These are phyloP conservation scores for Cantharellus anzutake DNA, from an alignment of 768 basidiomycete genomes.

Conservation along the genomic window DNA sequence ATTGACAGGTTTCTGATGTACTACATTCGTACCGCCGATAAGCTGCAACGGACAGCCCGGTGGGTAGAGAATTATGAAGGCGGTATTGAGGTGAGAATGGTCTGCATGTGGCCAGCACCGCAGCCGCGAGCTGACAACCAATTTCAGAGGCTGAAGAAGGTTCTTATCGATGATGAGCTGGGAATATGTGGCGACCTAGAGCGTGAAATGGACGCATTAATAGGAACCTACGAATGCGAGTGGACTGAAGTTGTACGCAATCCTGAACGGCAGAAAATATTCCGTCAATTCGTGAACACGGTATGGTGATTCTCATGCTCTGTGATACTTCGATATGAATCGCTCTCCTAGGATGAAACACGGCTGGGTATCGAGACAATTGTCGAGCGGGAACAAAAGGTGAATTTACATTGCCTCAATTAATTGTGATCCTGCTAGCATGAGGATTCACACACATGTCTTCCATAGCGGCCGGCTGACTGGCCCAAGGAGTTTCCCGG, in stretches of 20 bases:
- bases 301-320: conserved; percentile 12
- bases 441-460: conserved; percentile 34
- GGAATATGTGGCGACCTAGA: conserved; percentile 56
- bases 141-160: conserved; percentile 34
- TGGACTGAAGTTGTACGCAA: conserved; percentile 45
- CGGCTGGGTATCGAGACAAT: not conserved
- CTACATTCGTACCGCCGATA: conserved; percentile 58
- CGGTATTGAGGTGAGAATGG: conserved; percentile 31
- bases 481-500: conserved; percentile 42
- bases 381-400: not conserved
- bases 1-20: conserved; percentile 47
- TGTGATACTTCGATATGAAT: not conserved
- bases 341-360: not conserved
- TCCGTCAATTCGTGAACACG: conserved; percentile 51
- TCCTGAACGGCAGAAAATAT: conserved; percentile 28
- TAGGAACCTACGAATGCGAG: conserved; percentile 48
- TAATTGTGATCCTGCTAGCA: conserved; percentile 12
- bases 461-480: conserved; percentile 43
- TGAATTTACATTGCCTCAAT: not conserved
- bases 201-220: conserved; percentile 40
- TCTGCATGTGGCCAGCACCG: not conserved
- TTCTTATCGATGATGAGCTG: conserved; percentile 49
- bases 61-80: conserved; percentile 58
- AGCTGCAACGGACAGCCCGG: conserved; percentile 47
- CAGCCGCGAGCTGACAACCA: not conserved